Conservation (phyloP, 768 basidiomycete genomes). For the Cantharellus anzutake region DNA sequence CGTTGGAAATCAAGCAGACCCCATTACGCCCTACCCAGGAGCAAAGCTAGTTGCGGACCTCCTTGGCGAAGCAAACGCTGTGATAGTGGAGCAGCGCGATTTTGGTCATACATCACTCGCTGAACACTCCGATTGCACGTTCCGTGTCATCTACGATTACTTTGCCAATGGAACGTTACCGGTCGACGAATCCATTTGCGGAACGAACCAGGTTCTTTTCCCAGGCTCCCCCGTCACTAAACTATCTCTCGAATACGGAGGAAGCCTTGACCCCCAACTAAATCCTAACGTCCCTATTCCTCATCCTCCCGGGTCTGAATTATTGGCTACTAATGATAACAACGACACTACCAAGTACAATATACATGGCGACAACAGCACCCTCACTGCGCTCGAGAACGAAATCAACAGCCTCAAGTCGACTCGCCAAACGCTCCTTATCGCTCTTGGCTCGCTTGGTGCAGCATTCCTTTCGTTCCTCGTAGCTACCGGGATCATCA, state of each 20-base stretch:
- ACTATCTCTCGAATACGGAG: no score
- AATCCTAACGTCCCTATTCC: no score
- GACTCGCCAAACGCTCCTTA: neutral
- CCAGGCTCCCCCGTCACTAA: neutral
- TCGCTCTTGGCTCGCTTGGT: no score
- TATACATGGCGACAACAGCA: neutral
- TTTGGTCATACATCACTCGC: constrained; percentile 4
- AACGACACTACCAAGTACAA: neutral
- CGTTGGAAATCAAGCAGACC: constrained; percentile 2
- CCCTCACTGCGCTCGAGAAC: neutral
- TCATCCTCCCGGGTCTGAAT: no score
- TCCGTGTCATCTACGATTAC: neutral
- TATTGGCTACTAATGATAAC: no score
- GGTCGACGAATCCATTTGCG: neutral
- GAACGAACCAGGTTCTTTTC: constrained; percentile 2
- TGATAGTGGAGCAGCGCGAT: neutral
- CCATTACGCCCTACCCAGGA: constrained; percentile 1
- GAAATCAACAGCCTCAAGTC: neutral
- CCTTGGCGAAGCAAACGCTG: neutral
- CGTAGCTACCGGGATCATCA: no score
- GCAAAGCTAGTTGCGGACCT: neutral
- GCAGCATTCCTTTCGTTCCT: no score
- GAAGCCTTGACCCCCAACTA: no score
- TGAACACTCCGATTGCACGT: constrained; percentile 5
- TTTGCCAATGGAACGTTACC: constrained; percentile 1